These are phyloP conservation scores for Hirschfeldia incana DNA, from an alignment of 345 rosid species.

Conservation along the genomic window DNA sequence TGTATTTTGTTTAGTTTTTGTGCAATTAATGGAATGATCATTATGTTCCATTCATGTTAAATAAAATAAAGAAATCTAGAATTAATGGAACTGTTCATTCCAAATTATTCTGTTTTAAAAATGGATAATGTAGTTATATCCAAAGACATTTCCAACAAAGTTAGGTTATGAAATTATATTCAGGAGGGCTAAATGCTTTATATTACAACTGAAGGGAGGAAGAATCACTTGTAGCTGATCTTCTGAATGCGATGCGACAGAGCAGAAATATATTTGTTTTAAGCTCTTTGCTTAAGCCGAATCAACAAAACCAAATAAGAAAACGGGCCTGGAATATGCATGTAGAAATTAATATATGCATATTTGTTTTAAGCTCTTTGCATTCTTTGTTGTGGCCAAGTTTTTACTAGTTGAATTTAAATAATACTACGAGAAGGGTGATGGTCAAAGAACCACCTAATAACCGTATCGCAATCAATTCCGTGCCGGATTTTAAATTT, in stretches of 20 bases:
- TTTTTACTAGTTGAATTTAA: not conserved
- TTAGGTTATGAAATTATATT: not conserved
- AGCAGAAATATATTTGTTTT: not conserved
- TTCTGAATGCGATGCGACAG: not conserved
- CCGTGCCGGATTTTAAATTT: conserved; percentile 18
- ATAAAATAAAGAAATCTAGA: too few relatives aligned
- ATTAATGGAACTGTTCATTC: too few relatives aligned
- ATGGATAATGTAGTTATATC: too few relatives aligned
- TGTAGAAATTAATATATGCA: not conserved
- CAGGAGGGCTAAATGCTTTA: not conserved
- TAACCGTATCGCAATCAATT: conserved; percentile 29
- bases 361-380: too few relatives aligned
- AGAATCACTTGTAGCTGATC: not conserved
- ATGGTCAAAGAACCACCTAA: conserved; percentile 32
- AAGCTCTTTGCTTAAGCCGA: not conserved
- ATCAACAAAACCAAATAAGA: not conserved
- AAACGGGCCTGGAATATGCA: not conserved
- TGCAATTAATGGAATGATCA: too few relatives aligned
- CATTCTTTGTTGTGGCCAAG: not conserved
- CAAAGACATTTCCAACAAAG: not conserved
- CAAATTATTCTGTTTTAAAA: too few relatives aligned
- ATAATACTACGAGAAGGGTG: not conserved
- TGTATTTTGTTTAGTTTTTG: too few relatives aligned
- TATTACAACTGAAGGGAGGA: not conserved
- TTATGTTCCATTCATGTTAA: too few relatives aligned